Base-by-base conservation (phyloP, 352 stramenopile genomes). In the Pythium oligandrum region DNA sequence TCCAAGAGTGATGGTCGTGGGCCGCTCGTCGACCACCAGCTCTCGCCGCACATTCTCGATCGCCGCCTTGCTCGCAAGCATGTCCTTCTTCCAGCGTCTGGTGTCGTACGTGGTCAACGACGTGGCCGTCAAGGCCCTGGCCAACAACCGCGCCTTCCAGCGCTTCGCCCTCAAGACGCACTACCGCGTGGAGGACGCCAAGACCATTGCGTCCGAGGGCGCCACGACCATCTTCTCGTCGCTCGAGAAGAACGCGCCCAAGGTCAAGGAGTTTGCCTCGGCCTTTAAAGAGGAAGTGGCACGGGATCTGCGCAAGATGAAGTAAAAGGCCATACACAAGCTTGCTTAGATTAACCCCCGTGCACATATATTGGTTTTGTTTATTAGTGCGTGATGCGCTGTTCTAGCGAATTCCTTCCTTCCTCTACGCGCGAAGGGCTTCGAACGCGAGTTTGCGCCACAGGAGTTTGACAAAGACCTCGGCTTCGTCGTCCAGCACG, bases 111-210 rank as follows among this genome's bases (percentile, higher is more conserved):
- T 93, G 43, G 67, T 93, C 49, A 93, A 93, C 65, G 83, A 93
- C 63, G 78, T 90, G 50, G 83, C 83, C 12, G 80, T 93, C 30
- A 93, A 93, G 76, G 66, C 83, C 46, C 71, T 93, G 36, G 68
- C 76, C 31, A 90, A 91, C 73, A 90, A 76, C 58, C 78, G 78
- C 57, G 57, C 80, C 38, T 93, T 93, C 67, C 83, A 93, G 69
- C 78, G 78, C 11, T 91, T 93, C 64, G 83, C 83, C 34, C 66
- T 93, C 48, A 89, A 89, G 70, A 93, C 83, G 43, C 83, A 93
- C 68, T 83, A 90, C 65, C 72, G 78, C 67, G 75, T 93, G 35
- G 70, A 90, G 60, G 77, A 91, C 61, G 78, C 79, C 67, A 93
- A 90, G 76, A 82, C 70, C 34, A 66, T 90, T 49, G 80, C 75